These are phyloP conservation scores for Suhomyces yuchorum DNA, from an alignment of 1,139 yeast species.

Conservation along the genomic window DNA sequence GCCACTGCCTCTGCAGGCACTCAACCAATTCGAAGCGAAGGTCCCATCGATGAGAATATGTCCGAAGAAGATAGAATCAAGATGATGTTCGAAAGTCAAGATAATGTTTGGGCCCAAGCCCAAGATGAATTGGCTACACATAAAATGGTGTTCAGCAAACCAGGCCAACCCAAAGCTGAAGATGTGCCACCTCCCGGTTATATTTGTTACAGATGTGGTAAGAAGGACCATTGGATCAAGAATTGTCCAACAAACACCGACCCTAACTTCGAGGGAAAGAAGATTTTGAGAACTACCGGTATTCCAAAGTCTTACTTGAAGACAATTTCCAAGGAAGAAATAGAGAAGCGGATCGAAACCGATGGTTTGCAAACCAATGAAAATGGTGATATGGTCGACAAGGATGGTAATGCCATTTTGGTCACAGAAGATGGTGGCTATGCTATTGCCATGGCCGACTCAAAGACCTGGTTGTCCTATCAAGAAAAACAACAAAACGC, in stretches of 20 bases:
- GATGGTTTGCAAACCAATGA: slow-evolving; percentile 46
- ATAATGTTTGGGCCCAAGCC: slow-evolving; percentile 91
- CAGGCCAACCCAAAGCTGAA: slow-evolving; percentile 48
- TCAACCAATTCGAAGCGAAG: slow-evolving; percentile 9
- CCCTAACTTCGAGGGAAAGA: slow-evolving; percentile 90
- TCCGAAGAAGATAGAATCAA: slow-evolving; percentile 88
- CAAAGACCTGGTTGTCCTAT: slow-evolving; percentile 85
- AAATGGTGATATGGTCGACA: slow-evolving; percentile 54
- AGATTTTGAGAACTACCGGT: slow-evolving; percentile 93
- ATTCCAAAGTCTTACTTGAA: slow-evolving; percentile 91
- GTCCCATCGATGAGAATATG: slow-evolving; percentile 39
- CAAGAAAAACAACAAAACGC: slow-evolving; percentile 67
- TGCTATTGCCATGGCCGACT: slow-evolving; percentile 93
- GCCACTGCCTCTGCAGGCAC: slow-evolving; percentile 22
- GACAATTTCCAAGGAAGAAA: slow-evolving; percentile 58
- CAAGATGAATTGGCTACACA: slow-evolving; percentile 88
- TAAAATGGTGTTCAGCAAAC: slow-evolving; percentile 58
- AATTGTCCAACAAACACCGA: slow-evolving; percentile 94
- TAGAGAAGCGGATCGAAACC: slow-evolving; percentile 59
- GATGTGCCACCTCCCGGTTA: slow-evolving; percentile 94
- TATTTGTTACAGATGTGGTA: slow-evolving; percentile 95
- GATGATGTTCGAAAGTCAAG: slow-evolving; percentile 90
- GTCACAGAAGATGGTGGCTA: slow-evolving; percentile 94
- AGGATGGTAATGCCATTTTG: slow-evolving; percentile 72
- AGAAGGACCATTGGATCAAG: slow-evolving; percentile 94